Conservation (phyloP, 164 flowering plant genomes). For the Hamamelis virginiana region DNA sequence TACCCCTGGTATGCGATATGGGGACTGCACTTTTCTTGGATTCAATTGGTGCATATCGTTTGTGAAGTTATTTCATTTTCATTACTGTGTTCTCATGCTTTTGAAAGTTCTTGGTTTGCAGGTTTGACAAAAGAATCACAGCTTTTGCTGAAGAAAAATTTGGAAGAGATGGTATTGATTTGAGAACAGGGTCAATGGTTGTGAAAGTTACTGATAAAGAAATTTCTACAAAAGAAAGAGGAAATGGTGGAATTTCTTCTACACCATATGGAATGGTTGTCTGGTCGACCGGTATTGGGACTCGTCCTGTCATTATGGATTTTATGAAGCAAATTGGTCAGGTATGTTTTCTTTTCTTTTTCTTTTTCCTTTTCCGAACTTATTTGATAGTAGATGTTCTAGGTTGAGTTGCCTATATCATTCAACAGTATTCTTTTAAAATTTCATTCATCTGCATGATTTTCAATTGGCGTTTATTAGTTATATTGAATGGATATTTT, state of each 20-base stretch:
- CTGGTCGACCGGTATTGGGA: constrained; percentile 97
- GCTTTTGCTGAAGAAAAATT: constrained; percentile 88
- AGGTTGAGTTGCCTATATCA: neutral
- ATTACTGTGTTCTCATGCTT: neutral
- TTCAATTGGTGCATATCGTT: neutral
- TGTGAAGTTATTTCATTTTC: neutral
- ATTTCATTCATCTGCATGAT: neutral
- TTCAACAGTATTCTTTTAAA: neutral
- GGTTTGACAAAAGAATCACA: constrained; percentile 95
- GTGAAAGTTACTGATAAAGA: constrained; percentile 69
- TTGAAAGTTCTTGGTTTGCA: constrained; percentile 22
- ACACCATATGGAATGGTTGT: constrained; percentile 93
- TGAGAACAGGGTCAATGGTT: constrained; percentile 83
- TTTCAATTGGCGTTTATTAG: neutral
- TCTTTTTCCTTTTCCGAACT: neutral
- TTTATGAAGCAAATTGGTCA: constrained; percentile 92
- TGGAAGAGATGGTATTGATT: constrained; percentile 80
- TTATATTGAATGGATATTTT: neutral
- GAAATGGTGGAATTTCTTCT: constrained; percentile 43
- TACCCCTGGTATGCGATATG: no score
- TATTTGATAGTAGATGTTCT: neutral
- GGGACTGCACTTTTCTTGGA: no score
- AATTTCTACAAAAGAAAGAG: constrained; percentile 60
- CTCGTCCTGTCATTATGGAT: constrained; percentile 77
- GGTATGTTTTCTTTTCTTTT: constrained; percentile 35